Conservation (phyloP, 2,329 filamentous ascomycete genomes). For the Nothophaeocryptopus gaeumannii region DNA sequence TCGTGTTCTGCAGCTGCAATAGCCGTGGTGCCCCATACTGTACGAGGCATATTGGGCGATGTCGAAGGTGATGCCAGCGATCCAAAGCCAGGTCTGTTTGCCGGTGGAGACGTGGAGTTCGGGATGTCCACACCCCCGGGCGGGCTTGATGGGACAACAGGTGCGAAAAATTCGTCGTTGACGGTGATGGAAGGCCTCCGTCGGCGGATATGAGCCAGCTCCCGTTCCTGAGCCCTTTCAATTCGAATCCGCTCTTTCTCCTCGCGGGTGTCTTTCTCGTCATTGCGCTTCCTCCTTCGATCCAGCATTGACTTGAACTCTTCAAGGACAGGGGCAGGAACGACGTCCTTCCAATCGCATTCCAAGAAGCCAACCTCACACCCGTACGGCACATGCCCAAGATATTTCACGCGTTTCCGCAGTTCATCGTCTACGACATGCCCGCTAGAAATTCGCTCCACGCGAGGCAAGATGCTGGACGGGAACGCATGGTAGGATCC, state of each 20-base stretch:
- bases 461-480: slow-evolving; percentile 77
- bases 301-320: slow-evolving; percentile 75
- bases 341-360: slow-evolving; percentile 92
- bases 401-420: slow-evolving; percentile 79
- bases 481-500: slow-evolving; percentile 79
- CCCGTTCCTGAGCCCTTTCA: slow-evolving; percentile 71
- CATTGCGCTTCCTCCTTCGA: slow-evolving; percentile 69
- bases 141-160: slow-evolving; percentile 26
- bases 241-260: slow-evolving; percentile 81
- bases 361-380: slow-evolving; percentile 89
- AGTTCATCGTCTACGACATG: slow-evolving; percentile 83
- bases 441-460: slow-evolving; percentile 85
- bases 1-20: slow-evolving; percentile 58
- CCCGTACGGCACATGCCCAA: slow-evolving; percentile 82
- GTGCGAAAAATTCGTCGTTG: slow-evolving; percentile 38
- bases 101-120: slow-evolving; percentile 48
- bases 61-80: slow-evolving; percentile 75
- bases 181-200: slow-evolving; percentile 52
- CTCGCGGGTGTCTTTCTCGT: slow-evolving; percentile 79
- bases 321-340: slow-evolving; percentile 70
- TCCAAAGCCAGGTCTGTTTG: slow-evolving; percentile 61
- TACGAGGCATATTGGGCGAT: slow-evolving; percentile 71
- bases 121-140: slow-evolving; percentile 30
- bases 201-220: slow-evolving; percentile 63
- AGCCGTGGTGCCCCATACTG: slow-evolving; percentile 87